Evolutionary conservation across 352 stramenopile genomes (phyloP), one percentile per base, ranked within the genome.

Genomic region (Aphanomyces astaci): DNA sequence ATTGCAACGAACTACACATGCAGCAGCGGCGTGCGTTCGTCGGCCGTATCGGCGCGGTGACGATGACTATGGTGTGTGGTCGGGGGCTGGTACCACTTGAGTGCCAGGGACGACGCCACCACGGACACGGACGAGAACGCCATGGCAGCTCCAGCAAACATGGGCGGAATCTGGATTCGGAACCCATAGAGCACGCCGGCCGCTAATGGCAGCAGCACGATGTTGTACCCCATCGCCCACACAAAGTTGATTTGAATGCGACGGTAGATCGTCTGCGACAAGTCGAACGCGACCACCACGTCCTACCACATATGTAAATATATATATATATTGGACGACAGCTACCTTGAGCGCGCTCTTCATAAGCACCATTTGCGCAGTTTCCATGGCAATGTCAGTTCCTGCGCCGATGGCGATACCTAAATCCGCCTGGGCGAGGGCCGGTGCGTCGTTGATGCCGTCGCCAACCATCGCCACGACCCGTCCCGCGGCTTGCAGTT

Each of bases 161-260:
- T 97, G 33, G 97, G 96, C 57, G 96, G 96, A 39, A 99, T 95
- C 63, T 81, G 84, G 55, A 95, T 86, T 48, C 95, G 88, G 36
- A 94, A 92, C 10, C 96, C 96, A 76, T 97, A 99, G 15, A 99
- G 84, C 51, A 98, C 82, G 57, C 97, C 97, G 1, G 96, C 97
- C 15, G 97, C 95, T 11, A 99, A 64, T 2, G 97, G 97, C 30
- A 99, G 98, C 36, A 96, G 81, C 64, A 99, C 74, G 19, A 89
- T 85, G 77, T 99, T 99, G 88, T 99, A 99, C 25, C 94, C 85
- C 17, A 99, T 79, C 0, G 97, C 96, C 95, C 95, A 99, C 30
- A 98, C 76, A 74, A 99, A 99, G 78, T 99, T 99, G 33, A 98
- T 75, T 9, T 88, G 78, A 69, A 99, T 99, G 64, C 97, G 86